Conservation (phyloP, 2,329 filamentous ascomycete species). For the Berkeleyomyces basicola region DNA sequence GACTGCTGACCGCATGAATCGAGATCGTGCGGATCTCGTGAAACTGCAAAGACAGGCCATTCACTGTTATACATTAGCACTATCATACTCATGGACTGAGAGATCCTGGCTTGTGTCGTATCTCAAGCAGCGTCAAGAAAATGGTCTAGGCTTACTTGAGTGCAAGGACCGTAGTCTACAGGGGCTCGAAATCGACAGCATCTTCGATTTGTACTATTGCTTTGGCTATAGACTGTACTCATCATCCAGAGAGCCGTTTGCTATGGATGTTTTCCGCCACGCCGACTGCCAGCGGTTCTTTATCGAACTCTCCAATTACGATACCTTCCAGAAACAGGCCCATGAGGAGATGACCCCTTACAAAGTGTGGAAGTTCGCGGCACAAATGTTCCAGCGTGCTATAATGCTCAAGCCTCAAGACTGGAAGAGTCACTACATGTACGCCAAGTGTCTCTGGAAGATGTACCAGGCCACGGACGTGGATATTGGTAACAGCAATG, state of each 20-base stretch:
- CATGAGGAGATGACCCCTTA: constrained; percentile 42
- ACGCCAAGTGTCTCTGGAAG: constrained; percentile 46
- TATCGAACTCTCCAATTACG: constrained; percentile 32
- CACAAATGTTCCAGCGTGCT: constrained; percentile 38
- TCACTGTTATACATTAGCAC: constrained; percentile 54
- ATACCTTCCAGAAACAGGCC: constrained; percentile 34
- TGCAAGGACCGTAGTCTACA: background rate
- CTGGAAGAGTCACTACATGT: constrained; percentile 47
- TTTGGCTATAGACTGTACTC: constrained; percentile 46
- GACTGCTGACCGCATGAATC: constrained; percentile 85
- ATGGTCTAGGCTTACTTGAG: constrained; percentile 17
- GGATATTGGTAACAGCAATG: constrained; percentile 20
- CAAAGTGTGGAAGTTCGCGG: constrained; percentile 45
- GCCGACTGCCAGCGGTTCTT: constrained; percentile 40
- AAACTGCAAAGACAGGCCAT: constrained; percentile 65
- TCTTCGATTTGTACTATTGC: constrained; percentile 42
- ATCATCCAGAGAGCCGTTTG: constrained; percentile 44
- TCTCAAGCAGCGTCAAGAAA: background rate
- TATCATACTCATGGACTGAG: constrained; percentile 35
- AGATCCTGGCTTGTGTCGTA: constrained; percentile 8
- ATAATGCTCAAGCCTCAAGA: constrained; percentile 36
- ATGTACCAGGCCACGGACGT: constrained; percentile 38
- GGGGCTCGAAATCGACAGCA: constrained; percentile 6
- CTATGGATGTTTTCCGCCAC: constrained; percentile 44
- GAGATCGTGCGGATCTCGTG: constrained; percentile 56